phyloP scores from a whole-genome alignment of 495 filamentous ascomycete genomes.

The Tetracladium marchalianum region DNA sequence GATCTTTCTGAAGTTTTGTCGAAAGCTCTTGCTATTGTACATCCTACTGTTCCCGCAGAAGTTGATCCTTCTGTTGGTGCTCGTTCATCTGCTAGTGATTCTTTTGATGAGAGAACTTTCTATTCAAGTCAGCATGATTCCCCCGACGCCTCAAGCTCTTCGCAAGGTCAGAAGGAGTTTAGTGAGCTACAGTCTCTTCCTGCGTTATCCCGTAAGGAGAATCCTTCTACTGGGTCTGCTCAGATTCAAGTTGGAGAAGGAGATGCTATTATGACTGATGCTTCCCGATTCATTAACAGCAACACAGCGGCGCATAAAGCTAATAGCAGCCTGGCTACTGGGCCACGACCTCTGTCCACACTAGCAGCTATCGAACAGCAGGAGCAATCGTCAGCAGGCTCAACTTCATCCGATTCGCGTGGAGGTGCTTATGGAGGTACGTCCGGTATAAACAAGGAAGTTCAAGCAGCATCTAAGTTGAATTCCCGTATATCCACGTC shows the following conservation, averaged over 20 bases:
- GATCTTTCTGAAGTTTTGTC: slow-evolving; percentile 65
- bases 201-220: background rate
- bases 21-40: slow-evolving; percentile 61
- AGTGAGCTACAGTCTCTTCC: slow-evolving; percentile 32
- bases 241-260: slow-evolving; percentile 4
- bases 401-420: too few relatives aligned
- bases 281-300: slow-evolving; percentile 16
- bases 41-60: slow-evolving; percentile 43
- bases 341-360: too few relatives aligned
- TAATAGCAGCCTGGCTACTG: too few relatives aligned
- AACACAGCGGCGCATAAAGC: slow-evolving; percentile 3
- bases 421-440: too few relatives aligned
- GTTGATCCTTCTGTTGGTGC: slow-evolving; percentile 34
- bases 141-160: slow-evolving; percentile 30
- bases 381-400: too few relatives aligned
- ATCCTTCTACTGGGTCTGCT: background rate
- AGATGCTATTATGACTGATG: slow-evolving; percentile 13
- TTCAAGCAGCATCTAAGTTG: too few relatives aligned
- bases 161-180: slow-evolving; percentile 29
- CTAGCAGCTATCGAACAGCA: too few relatives aligned
- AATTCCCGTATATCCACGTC: too few relatives aligned
- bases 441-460: too few relatives aligned
- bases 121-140: slow-evolving; percentile 72
- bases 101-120: slow-evolving; percentile 88
- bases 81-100: slow-evolving; percentile 54